Conservation (phyloP, 768 basidiomycete genomes). For the Boletus sp. region DNA sequence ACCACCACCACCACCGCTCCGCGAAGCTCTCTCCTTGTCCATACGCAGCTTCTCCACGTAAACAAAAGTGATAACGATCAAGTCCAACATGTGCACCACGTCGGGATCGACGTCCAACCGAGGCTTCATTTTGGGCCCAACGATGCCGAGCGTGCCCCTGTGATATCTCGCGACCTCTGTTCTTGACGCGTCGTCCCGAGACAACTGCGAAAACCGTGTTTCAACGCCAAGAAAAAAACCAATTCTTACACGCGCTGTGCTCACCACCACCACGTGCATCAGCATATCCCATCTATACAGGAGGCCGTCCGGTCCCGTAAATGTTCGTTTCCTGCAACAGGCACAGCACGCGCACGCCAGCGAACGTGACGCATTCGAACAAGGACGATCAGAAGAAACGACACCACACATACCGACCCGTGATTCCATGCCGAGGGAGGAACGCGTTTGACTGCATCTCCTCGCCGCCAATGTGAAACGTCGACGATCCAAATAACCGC, state of each 20-base stretch:
- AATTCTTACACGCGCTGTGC: neutral
- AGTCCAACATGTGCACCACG: slow-evolving; percentile 23
- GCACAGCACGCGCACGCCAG: too few species aligned
- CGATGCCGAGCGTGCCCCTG: slow-evolving; percentile 15
- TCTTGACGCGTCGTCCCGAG: slow-evolving; percentile 9
- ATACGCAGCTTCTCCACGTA: slow-evolving; percentile 26
- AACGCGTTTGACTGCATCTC: slow-evolving; percentile 26
- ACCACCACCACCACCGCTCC: too few species aligned
- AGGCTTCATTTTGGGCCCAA: slow-evolving; percentile 10
- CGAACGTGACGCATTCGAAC: too few species aligned
- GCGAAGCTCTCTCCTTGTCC: slow-evolving; percentile 6
- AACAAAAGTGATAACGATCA: slow-evolving; percentile 25
- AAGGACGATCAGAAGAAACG: neutral
- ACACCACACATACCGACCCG: slow-evolving; percentile 11
- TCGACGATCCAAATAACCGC: slow-evolving; percentile 24
- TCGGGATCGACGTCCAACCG: slow-evolving; percentile 19
- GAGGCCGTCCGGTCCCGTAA: slow-evolving; percentile 31
- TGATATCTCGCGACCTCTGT: slow-evolving; percentile 19
- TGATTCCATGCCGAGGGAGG: slow-evolving; percentile 16
- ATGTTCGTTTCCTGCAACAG: slow-evolving; percentile 19
- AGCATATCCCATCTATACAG: slow-evolving; percentile 33
- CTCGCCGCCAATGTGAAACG: slow-evolving; percentile 28
- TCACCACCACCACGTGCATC: slow-evolving; percentile 8
- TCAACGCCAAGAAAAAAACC: neutral
- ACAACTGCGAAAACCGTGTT: slow-evolving; percentile 9